Evolutionary conservation across 352 stramenopile species (phyloP).

Genomic region (Phytophthora pistaciae): DNA sequence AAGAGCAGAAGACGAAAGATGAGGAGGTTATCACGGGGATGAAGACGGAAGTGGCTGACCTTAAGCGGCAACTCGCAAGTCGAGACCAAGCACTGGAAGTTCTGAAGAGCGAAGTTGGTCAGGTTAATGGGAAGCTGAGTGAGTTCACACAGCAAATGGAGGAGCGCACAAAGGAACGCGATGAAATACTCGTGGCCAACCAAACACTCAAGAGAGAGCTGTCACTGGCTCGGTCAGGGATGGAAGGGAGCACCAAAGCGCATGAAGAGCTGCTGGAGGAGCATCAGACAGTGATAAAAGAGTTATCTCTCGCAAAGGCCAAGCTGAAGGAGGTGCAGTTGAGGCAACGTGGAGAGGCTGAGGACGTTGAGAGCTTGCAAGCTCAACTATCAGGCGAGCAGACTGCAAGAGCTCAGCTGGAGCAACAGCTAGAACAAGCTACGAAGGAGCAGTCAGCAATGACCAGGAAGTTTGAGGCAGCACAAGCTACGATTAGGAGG

Average conservation of each 20-base stretch:
- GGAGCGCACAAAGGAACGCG: constrained; percentile 32
- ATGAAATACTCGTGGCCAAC: constrained; percentile 35
- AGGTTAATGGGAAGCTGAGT: constrained; percentile 31
- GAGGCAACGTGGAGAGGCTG: constrained; percentile 21
- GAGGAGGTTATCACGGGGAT: constrained; percentile 30
- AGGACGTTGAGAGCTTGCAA: constrained; percentile 26
- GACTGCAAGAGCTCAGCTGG: constrained; percentile 17
- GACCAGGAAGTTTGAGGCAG: constrained; percentile 43
- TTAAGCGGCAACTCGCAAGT: constrained; percentile 37
- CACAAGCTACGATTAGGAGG: constrained; percentile 29
- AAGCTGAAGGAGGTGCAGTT: constrained; percentile 37
- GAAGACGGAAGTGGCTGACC: constrained; percentile 25
- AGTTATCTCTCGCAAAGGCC: constrained; percentile 28
- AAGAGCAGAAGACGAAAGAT: constrained; percentile 43
- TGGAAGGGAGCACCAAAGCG: constrained; percentile 26
- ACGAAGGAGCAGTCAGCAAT: constrained; percentile 29
- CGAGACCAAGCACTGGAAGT: constrained; percentile 32
- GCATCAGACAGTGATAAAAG: constrained; percentile 29
- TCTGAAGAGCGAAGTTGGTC: constrained; percentile 22
- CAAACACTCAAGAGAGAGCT: constrained; percentile 50
- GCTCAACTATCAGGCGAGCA: constrained; percentile 35
- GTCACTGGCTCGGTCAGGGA: constrained; percentile 19
- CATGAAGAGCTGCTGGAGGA: constrained; percentile 30
- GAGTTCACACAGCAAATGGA: constrained; percentile 34
- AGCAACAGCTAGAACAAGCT: constrained; percentile 35